Evolutionary conservation across 202 grass and related monocot genomes (phyloP).

Genomic region (Eragrostis tef): DNA sequence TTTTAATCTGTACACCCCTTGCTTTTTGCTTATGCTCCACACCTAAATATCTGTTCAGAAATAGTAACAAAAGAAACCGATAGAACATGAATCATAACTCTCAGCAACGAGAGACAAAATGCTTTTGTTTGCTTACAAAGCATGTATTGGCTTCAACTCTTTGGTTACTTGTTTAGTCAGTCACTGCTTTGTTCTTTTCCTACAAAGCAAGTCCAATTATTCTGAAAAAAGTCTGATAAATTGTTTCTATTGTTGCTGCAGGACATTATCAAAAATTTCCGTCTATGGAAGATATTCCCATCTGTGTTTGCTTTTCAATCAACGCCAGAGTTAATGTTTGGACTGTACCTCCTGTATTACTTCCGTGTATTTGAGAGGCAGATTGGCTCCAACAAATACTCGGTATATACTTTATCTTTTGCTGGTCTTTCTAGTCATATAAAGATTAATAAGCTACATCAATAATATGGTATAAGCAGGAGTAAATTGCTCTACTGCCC

Average conservation of each 20-base stretch:
- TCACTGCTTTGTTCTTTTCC: neutral
- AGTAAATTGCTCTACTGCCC: slow-evolving; percentile 7
- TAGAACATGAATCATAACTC: slow-evolving; percentile 5
- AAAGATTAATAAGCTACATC: slow-evolving; percentile 21
- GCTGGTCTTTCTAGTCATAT: neutral
- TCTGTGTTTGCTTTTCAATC: slow-evolving; percentile 82
- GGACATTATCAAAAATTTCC: slow-evolving; percentile 71
- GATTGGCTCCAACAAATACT: slow-evolving; percentile 97
- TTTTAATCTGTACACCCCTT: neutral
- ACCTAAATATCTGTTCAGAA: neutral
- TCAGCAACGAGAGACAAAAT: neutral
- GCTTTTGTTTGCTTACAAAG: slow-evolving; percentile 26
- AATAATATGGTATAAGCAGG: slow-evolving; percentile 4
- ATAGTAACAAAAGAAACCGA: neutral
- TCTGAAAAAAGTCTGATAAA: slow-evolving; percentile 29
- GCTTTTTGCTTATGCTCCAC: neutral
- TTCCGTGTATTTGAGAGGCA: slow-evolving; percentile 99
- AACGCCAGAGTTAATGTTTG: slow-evolving; percentile 90
- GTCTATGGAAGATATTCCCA: slow-evolving; percentile 73
- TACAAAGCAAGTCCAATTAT: slow-evolving; percentile 12
- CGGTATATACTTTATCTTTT: slow-evolving; percentile 55
- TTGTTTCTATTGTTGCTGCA: slow-evolving; percentile 52
- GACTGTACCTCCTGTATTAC: slow-evolving; percentile 90
- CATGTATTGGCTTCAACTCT: slow-evolving; percentile 17
- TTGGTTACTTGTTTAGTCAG: slow-evolving; percentile 31